Base-by-base conservation (phyloP, 208 protist genomes). In the Trypanosoma mega region DNA sequence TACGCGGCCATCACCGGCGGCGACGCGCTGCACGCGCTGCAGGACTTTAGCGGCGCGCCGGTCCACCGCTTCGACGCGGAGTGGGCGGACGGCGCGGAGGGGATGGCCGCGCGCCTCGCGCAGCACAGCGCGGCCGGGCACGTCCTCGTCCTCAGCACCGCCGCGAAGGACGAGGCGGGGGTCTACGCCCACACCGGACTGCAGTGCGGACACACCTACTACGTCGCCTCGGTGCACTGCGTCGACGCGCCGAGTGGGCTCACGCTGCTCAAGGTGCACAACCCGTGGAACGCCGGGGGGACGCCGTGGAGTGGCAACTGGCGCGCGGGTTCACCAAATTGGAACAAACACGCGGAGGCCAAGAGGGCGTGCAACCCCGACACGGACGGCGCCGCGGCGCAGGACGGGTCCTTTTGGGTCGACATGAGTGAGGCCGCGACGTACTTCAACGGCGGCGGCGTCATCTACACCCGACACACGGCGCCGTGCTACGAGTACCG, bases 361-460 rank as follows among this genome's bases (percentile, higher is more conserved):
- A 18, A 9, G 12, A 27, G 61, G 48, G 44, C 43, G n/a, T 65
- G 67, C 18, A 49, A 50, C 20, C 59, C 59, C 53, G 61, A 37
- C 58, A 49, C 43, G 46, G 55, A 16, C 68, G 73, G 61, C 37
- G 63, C 63, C 14, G 47, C 26, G 24, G 9, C 29, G 24, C 45
- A 70, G 31, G 78, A 78, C 63, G 78, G 78, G 21, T 74, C 74
- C 24, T 72, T 90, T 43, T 92, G 76, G 75, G 41, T 92, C 29
- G 76, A 75, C 33, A 86, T 76, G 82, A 53, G 34, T 24, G 80
- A 87, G 45, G 79, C 72, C 51, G 39, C 63, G 29, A 48, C 81
- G 41, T 80, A 74, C 58, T 94, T 94, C 59, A 76, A 88, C 62
- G 81, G 80, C 55, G 82, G 75, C 30, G 72, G 80, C 44, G 72